Conservation (phyloP, 2,329 filamentous ascomycete genomes). For the Coniella vitis region DNA sequence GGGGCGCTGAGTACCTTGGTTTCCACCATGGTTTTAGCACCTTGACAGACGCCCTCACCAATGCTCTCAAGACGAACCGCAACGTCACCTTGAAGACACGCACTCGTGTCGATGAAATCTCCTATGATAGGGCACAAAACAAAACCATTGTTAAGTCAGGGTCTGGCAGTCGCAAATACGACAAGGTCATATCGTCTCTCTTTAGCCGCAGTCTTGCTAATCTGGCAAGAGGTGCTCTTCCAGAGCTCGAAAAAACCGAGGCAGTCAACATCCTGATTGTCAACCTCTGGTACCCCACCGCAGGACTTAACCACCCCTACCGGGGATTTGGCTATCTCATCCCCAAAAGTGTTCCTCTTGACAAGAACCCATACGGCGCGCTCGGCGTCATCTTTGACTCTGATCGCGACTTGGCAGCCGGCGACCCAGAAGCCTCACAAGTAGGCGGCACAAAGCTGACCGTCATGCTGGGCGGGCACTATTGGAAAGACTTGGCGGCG, state of each 20-base stretch:
- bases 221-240: slow-evolving; percentile 32
- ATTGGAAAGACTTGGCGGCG: slow-evolving; percentile 57
- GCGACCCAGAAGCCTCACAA: slow-evolving; percentile 13
- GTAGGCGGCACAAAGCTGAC: slow-evolving; percentile 72
- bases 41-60: slow-evolving; percentile 48
- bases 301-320: slow-evolving; percentile 52
- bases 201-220: slow-evolving; percentile 39
- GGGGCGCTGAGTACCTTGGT: slow-evolving; percentile 31
- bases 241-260: slow-evolving; percentile 41
- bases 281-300: slow-evolving; percentile 73
- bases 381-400: slow-evolving; percentile 92
- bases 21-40: slow-evolving; percentile 57
- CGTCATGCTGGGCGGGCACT: slow-evolving; percentile 91
- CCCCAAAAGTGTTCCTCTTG: slow-evolving; percentile 49
- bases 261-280: slow-evolving; percentile 85
- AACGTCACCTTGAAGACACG: slow-evolving; percentile 55
- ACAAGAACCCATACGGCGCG: slow-evolving; percentile 27
- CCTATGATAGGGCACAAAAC: slow-evolving; percentile 27
- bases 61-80: slow-evolving; percentile 39
- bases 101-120: slow-evolving; percentile 43
- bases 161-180: slow-evolving; percentile 28
- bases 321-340: slow-evolving; percentile 89
- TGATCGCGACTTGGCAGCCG: slow-evolving; percentile 38
- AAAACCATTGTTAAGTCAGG: slow-evolving; percentile 35
- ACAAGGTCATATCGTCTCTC: slow-evolving; percentile 61